Evolutionary conservation across 306 rosid species (phyloP).

Genomic region (Ochetophila trinervis): DNA sequence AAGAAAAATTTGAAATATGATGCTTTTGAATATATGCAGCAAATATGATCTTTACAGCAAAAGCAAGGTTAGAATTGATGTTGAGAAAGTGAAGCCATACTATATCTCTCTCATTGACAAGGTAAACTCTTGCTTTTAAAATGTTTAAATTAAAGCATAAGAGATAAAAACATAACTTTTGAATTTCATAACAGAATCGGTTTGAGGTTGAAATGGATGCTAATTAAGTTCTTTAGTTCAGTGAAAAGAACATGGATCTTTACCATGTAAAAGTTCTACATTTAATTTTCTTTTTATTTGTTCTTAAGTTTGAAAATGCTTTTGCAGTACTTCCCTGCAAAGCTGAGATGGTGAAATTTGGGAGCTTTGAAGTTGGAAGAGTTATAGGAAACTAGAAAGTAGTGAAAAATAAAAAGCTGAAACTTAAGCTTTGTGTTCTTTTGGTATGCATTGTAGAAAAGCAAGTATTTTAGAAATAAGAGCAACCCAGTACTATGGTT

Average conservation of each 20-base stretch:
- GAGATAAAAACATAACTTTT: neutral
- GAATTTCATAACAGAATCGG: neutral
- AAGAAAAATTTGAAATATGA: neutral
- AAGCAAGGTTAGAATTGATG: slow-evolving; percentile 30
- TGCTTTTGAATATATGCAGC: slow-evolving; percentile 12
- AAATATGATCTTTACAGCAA: slow-evolving; percentile 35
- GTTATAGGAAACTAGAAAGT: neutral
- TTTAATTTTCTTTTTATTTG: neutral
- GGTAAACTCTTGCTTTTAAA: slow-evolving; percentile 1
- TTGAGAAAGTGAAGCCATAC: slow-evolving; percentile 30
- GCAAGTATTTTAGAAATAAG: too few relatives aligned
- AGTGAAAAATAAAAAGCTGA: slow-evolving; percentile 15
- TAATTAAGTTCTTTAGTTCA: neutral
- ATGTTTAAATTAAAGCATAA: too few relatives aligned
- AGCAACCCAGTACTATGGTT: too few relatives aligned
- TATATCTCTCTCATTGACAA: slow-evolving; percentile 31
- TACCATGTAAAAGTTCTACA: too few relatives aligned
- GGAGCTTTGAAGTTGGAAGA: slow-evolving; percentile 5
- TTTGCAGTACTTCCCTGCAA: slow-evolving; percentile 29
- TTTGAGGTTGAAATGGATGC: neutral
- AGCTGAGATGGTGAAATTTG: slow-evolving; percentile 30
- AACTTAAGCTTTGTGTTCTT: neutral
- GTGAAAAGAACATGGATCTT: neutral
- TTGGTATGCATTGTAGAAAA: too few relatives aligned
- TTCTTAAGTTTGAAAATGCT: neutral